These are phyloP conservation scores for Penicillium bialowiezense DNA, from an alignment of 495 filamentous ascomycete genomes.

Conservation along the genomic window DNA sequence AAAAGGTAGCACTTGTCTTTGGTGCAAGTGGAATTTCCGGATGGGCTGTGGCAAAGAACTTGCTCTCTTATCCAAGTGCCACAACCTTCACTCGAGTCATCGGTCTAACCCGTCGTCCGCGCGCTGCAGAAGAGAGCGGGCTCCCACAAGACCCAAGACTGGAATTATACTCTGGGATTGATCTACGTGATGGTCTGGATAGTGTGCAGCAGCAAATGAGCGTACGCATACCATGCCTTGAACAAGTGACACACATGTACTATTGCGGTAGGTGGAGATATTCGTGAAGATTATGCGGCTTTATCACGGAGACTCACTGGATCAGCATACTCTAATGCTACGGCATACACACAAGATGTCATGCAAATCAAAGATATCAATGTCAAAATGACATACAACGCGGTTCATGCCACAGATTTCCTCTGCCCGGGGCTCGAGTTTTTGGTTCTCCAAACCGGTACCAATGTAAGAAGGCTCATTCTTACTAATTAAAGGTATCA, in stretches of 20 bases:
- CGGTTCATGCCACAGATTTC: constrained; percentile 17
- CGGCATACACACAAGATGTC: constrained; percentile 18
- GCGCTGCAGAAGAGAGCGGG: constrained; percentile 8
- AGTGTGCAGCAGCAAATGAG: constrained; percentile 14
- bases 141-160: constrained; percentile 20
- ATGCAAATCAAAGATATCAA: constrained; percentile 19
- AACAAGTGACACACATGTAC: constrained; percentile 27
- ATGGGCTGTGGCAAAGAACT: constrained; percentile 27
- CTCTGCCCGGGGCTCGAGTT: constrained; percentile 33
- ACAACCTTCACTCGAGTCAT: constrained; percentile 25
- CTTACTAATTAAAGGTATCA: too few species aligned
- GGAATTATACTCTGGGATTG: constrained; percentile 17
- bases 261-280: constrained; percentile 19
- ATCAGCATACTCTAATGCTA: constrained; percentile 20
- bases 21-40: constrained; percentile 30
- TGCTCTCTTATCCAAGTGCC: constrained; percentile 23
- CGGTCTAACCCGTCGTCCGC: constrained; percentile 20
- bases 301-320: too few species aligned
- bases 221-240: constrained; percentile 18
- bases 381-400: constrained; percentile 18
- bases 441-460: constrained; percentile 40
- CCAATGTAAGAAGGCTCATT: constrained; percentile 21
- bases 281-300: not conserved
- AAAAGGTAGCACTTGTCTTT: constrained; percentile 25
- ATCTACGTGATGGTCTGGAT: constrained; percentile 18